These are phyloP conservation scores for Coffea eugenioides DNA, from an alignment of 257 asterid genomes.

Conservation along the genomic window DNA sequence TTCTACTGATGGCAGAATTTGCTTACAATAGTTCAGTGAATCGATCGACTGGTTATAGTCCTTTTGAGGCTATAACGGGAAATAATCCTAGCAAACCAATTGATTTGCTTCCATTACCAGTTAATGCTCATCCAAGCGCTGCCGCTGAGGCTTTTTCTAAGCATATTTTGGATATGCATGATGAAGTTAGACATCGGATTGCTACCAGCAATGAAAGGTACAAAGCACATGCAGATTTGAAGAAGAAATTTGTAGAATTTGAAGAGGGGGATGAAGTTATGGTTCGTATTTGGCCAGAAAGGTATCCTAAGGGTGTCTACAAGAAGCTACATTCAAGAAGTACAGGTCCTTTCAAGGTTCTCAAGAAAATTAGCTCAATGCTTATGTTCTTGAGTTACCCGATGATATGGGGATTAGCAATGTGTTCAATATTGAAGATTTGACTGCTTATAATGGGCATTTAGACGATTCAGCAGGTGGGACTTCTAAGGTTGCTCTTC, in stretches of 20 bases:
- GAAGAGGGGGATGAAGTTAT: background rate
- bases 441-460: too few species aligned
- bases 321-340: background rate
- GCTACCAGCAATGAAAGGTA: background rate
- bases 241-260: background rate
- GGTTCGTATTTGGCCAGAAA: background rate
- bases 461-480: background rate
- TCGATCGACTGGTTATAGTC: background rate
- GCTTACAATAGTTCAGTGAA: background rate
- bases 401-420: background rate
- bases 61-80: background rate
- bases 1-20: background rate
- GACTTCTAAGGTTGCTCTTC: background rate
- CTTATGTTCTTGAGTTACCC: background rate
- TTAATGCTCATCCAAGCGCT: background rate
- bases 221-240: background rate
- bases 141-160: background rate
- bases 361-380: background rate
- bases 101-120: background rate
- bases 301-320: background rate
- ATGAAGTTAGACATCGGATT: background rate
- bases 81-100: background rate
- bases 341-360: background rate
- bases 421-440: background rate
- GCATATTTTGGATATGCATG: background rate